Conservation (phyloP, 1,139 yeast species). For the Geotrichum reessii region DNA sequence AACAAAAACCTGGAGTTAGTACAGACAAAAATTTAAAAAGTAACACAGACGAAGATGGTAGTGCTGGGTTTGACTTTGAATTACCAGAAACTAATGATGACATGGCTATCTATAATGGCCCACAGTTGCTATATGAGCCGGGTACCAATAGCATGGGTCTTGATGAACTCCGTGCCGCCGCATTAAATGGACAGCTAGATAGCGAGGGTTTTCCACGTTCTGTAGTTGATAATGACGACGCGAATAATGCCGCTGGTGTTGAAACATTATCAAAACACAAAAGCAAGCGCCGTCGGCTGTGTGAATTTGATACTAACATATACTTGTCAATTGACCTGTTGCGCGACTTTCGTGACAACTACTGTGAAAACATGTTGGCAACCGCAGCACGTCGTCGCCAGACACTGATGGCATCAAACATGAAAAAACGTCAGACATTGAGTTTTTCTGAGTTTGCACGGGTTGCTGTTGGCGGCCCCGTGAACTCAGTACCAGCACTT, state of each 20-base stretch:
- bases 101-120: neutral
- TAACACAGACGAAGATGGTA: neutral
- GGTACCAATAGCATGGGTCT: neutral
- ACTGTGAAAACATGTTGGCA: constrained; percentile 9
- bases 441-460: constrained; percentile 5
- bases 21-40: neutral
- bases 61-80: neutral
- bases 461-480: constrained; percentile 9
- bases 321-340: constrained; percentile 9
- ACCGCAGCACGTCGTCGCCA: constrained; percentile 2
- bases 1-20: neutral
- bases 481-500: neutral
- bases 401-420: neutral
- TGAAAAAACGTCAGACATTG: neutral
- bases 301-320: constrained; percentile 10
- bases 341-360: constrained; percentile 13
- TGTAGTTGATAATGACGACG: neutral
- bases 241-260: neutral
- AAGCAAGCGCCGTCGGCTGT: constrained; percentile 2
- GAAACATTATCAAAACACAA: neutral
- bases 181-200: constrained; percentile 4
- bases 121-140: neutral
- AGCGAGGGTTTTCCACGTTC: constrained; percentile 1
- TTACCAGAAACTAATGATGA: constrained; percentile 1
- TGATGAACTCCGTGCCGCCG: constrained; percentile 10